A percentile compares a stretch with the other conserved stretches of the same genome.
These are phyloP conservation scores for Solanum sejunctum DNA, from an alignment of 257 asterid species.

Conservation along the genomic window DNA sequence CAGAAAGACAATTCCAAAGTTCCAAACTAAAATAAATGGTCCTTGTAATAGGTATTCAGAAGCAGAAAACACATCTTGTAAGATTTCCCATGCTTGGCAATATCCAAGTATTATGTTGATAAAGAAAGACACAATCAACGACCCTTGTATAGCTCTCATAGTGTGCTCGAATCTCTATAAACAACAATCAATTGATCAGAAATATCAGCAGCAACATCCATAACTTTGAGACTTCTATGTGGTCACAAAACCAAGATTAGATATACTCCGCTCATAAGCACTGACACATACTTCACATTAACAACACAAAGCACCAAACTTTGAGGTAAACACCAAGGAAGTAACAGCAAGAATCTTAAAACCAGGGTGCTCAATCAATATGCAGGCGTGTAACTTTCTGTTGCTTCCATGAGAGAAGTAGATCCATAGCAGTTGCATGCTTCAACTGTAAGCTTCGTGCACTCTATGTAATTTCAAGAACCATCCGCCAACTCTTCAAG, in stretches of 20 bases:
- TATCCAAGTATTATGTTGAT: constrained; percentile 73
- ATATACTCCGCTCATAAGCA: background rate
- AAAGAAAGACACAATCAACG: constrained; percentile 77
- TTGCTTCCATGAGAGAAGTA: background rate
- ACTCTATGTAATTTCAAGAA: background rate
- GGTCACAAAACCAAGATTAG: background rate
- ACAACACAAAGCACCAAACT: background rate
- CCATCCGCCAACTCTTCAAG: no score
- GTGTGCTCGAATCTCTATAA: constrained; percentile 79
- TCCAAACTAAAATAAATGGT: background rate
- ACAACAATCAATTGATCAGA: constrained; percentile 12
- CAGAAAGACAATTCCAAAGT: background rate
- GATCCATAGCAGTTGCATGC: background rate
- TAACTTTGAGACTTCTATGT: background rate
- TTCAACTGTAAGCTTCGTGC: background rate
- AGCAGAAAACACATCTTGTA: constrained; percentile 36
- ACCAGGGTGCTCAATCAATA: background rate
- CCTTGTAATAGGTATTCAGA: background rate
- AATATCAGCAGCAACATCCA: background rate
- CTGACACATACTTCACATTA: background rate
- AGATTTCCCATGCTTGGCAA: constrained; percentile 70
- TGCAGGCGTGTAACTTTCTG: background rate
- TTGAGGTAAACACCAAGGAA: background rate
- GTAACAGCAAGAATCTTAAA: background rate
- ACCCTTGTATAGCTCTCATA: constrained; percentile 90